phyloP scores from a whole-genome alignment of 1,139 yeast genomes.

The Pichia sp. region DNA sequence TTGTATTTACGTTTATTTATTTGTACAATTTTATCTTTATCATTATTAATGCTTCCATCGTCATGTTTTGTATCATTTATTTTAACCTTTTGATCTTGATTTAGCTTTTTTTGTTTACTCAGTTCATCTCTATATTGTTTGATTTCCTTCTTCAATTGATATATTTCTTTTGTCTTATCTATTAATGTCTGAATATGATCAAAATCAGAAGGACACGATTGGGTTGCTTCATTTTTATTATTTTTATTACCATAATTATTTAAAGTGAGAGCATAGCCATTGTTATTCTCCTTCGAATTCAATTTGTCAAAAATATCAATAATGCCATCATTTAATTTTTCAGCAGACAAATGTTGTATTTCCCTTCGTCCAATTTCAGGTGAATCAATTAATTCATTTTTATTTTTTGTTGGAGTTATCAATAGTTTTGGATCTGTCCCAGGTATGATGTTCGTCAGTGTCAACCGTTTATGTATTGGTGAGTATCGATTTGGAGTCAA shows the following conservation, averaged over 20 bases:
- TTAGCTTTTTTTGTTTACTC: constrained; percentile 5
- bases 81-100: constrained; percentile 4
- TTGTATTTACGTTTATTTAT: constrained; percentile 66
- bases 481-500: constrained; percentile 9
- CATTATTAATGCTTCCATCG: neutral
- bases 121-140: constrained; percentile 15
- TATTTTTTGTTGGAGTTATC: neutral
- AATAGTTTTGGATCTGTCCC: neutral
- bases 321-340: constrained; percentile 14
- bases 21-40: constrained; percentile 18
- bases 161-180: constrained; percentile 14
- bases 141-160: constrained; percentile 14
- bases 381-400: constrained; percentile 1
- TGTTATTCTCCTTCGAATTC: no score
- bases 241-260: no score
- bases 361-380: constrained; percentile 10
- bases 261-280: no score
- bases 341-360: constrained; percentile 15
- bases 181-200: constrained; percentile 10
- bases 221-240: no score
- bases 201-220: neutral
- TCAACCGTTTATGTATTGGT: constrained; percentile 6
- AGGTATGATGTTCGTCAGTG: neutral
- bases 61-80: no score
- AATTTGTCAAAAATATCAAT: constrained; percentile 9